Base-by-base conservation (phyloP, 148 eudicot species). In the Gaultheria prostrata region DNA sequence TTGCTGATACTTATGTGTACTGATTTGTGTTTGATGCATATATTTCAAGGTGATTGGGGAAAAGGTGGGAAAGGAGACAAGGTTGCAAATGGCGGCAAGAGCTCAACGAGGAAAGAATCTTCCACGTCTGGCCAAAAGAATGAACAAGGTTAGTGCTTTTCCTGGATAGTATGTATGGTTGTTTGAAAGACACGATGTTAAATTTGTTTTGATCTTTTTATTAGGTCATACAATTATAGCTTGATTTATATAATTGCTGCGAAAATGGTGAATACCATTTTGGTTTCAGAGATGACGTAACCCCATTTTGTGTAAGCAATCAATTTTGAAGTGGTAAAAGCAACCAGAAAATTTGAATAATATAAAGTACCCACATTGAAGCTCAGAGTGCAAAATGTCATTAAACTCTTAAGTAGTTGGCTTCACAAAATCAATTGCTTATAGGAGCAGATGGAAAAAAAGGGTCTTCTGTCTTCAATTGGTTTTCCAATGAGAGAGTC, bases 51-150 rank as follows among this genome's bases (percentile, higher is more conserved):
- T 84, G 87, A 85, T 82, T 77, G 48, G 79, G 82, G 86, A 28
- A 87, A 91, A 86, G 90, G 88, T 24, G 94, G 97, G 59, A 92
- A 93, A 85, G 94, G 92, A 71, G 98, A 89, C 59, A 93, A 92
- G 81, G 79, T 65, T 78, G 82, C 76, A 3, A 88, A 88, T 78
- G 91, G 90, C 78, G 91, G 88, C 49, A 93, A 93, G 78, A 85
- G 85, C 82, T 28, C 91, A 28, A 81, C 65, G 50, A 56, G 86
- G 15, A 94, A 93, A 85, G 90, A 86, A 79, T 54, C 89, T 50
- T 46, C 87, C 46, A 82, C 86, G 2, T 79, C 87, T 50, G 91
- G 88, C 86, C 93, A 89, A 65, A 93, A 87, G 78, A 81, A 89
- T 83, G 91, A 92, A 80, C 83, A 91, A 83, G 97, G 97, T 93